phyloP scores from a whole-genome alignment of 2,329 filamentous ascomycete species.

The Beauveria rudraprayagi region DNA sequence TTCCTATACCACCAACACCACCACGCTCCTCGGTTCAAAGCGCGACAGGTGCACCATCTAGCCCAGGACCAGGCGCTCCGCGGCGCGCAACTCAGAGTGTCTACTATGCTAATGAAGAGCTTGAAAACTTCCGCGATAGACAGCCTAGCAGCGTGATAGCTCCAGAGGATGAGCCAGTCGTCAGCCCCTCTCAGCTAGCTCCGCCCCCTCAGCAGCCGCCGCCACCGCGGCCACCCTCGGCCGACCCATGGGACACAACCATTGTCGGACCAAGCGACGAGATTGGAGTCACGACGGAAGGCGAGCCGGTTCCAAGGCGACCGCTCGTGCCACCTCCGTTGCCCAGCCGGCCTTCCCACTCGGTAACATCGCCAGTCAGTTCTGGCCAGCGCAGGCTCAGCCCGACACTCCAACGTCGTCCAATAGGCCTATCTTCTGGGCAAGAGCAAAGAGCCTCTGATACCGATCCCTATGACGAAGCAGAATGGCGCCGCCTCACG shows the following conservation, averaged over 20 bases:
- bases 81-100: not conserved
- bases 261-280: conserved; percentile 14
- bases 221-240: conserved; percentile 26
- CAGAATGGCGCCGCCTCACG: conserved; percentile 7
- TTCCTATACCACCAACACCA: conserved; percentile 8
- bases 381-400: not conserved
- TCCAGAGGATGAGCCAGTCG: not conserved
- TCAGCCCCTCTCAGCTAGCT: conserved; percentile 4
- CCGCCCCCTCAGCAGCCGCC: conserved; percentile 11
- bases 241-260: conserved; percentile 36
- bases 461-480: not conserved
- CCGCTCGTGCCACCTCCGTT: conserved; percentile 14
- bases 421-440: not conserved
- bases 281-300: conserved; percentile 2
- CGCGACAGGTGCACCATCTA: not conserved
- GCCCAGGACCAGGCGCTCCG: not conserved
- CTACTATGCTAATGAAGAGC: conserved; percentile 6
- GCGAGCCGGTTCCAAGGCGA: conserved; percentile 2
- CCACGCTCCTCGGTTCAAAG: conserved; percentile 6
- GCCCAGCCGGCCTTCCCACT: not conserved
- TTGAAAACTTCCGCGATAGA: conserved; percentile 5
- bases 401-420: not conserved
- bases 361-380: conserved; percentile 9
- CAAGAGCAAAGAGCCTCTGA: not conserved
- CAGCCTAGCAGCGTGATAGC: conserved; percentile 7